Base-by-base conservation (phyloP, 768 basidiomycete genomes). In the Leccinum subgranulosum region DNA sequence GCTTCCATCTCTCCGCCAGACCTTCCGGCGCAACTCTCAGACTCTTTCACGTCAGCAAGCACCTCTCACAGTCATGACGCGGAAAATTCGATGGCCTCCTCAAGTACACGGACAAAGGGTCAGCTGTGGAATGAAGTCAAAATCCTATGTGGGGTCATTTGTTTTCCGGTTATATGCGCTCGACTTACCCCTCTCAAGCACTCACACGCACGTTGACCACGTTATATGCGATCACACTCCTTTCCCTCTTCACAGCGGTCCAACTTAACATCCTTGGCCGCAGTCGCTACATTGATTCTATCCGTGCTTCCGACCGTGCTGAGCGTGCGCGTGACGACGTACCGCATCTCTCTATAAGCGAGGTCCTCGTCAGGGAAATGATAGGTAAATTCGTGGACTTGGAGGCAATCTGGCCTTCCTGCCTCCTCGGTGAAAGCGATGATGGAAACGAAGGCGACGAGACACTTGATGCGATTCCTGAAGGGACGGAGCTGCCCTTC, bases 71-170 rank as follows among this genome's bases (percentile, higher is more conserved):
- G 75, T 43, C 61, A 64, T 1, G 49, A 51, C 17, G 45, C 27
- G 51, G 60, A 56, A 10, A 36, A 36, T 12, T 61, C 64, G 1
- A 47, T 43, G 7, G 39, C 49, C 4, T 62, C 66, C 17, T 60
- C 56, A 43, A 59, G 61, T 43, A 73, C 75, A 25, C 77, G 81
- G 59, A 85, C 82, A n/a, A 94, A 88, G 69, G 83, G 81, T 1
- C 88, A 95, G 65, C 76, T 98, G 7, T 98, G 96, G 96, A 86
- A 86, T 56, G 93, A 97, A 73, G 82, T 97, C 36, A 98, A 97
- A 71, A 82, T 94, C 36, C 62, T 69, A 3, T 61, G 84, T 95
- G 31, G 86, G 92, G 88, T 66, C 49, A 82, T 41, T 6, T 3
- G 7, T 49, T 54, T 28, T 10, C 19, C 47, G 49, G 17, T n/a